Base-by-base conservation (phyloP, 495 filamentous ascomycete genomes). In the Pyrenula massariospora region DNA sequence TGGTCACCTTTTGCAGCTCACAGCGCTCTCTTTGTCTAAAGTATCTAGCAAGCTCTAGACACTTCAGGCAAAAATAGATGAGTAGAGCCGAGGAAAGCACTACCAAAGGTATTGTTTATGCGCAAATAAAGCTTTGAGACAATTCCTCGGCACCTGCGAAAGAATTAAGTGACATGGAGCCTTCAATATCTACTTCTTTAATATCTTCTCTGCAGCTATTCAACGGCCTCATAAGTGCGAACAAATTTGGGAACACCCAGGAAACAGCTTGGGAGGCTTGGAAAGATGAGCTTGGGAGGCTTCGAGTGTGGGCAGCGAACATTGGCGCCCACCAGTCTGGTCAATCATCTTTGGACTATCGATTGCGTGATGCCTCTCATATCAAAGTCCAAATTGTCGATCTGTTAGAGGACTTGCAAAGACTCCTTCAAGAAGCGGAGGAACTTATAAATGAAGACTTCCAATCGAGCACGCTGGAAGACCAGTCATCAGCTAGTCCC, bases 281-380 rank as follows among this genome's bases (percentile, higher is more conserved):
- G 59, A 50, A 55, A 10, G 73, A 77, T 54, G 66, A 73, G 20
- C 25, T 66, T 2, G 62, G 69, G 0, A 60, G 68, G 31, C 69
- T 78, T 57, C 70, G 72, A 49, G 57, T 76, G 2, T 77, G 76
- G 75, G 67, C 66, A 8, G 66, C 57, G 1, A 77, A 74, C 60
- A 73, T 77, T 51, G 74, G 70, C 1, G 74, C 74, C 12, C 70
- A 78, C 56, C 64, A 65, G 23, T 65, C 49, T 1, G 65, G 66
- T 0, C 60, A 63, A 23, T 73, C 70, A 25, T 78, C 77, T 0
- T 64, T 79, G 0, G 73, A 76, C 24, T 73, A 70, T 54, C 65
- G 73, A 3, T 65, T 78, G 0, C 62, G 72, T 21, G 75, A 78
- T 55, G 70, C 74, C 0, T 72, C 72, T 0, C 70, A 77, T 52